These are phyloP conservation scores for Tylopilus sp. DNA, from an alignment of 768 basidiomycete species.

Conservation along the genomic window DNA sequence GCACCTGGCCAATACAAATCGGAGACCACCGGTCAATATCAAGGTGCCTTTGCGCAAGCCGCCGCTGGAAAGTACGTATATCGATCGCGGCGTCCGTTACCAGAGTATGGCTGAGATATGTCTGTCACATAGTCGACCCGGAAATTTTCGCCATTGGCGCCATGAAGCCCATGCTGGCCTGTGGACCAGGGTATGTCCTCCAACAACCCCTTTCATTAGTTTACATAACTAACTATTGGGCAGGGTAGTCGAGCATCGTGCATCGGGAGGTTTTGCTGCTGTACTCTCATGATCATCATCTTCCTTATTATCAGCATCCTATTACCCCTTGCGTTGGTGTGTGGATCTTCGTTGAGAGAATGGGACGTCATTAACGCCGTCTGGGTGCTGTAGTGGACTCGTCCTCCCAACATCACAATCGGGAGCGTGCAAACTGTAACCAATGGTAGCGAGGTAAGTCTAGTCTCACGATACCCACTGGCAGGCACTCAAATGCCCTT, in stretches of 20 bases:
- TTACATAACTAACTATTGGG: neutral
- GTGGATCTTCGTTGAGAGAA: constrained; percentile 17
- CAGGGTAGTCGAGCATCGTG: constrained; percentile 62
- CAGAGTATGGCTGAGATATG: constrained; percentile 4
- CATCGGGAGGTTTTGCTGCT: constrained; percentile 70
- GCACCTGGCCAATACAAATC: constrained; percentile 23
- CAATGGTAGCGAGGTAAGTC: constrained; percentile 44
- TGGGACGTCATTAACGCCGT: neutral
- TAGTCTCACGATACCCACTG: neutral
- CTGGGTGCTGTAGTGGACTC: constrained; percentile 56
- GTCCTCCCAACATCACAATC: constrained; percentile 65
- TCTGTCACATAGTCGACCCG: constrained; percentile 12
- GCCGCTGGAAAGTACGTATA: constrained; percentile 29
- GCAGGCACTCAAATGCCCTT: constrained; percentile 16
- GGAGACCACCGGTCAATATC: constrained; percentile 35
- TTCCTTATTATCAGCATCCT: constrained; percentile 66
- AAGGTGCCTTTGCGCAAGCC: constrained; percentile 39
- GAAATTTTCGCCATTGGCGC: constrained; percentile 48
- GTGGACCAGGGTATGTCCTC: constrained; percentile 57
- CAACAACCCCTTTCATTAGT: neutral
- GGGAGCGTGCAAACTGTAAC: constrained; percentile 42
- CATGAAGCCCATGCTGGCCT: constrained; percentile 57
- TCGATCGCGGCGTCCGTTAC: neutral
- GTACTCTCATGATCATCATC: constrained; percentile 61
- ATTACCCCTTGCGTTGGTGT: constrained; percentile 64